phyloP scores from a whole-genome alignment of 116 monocot genomes.

The Iris pallida region DNA sequence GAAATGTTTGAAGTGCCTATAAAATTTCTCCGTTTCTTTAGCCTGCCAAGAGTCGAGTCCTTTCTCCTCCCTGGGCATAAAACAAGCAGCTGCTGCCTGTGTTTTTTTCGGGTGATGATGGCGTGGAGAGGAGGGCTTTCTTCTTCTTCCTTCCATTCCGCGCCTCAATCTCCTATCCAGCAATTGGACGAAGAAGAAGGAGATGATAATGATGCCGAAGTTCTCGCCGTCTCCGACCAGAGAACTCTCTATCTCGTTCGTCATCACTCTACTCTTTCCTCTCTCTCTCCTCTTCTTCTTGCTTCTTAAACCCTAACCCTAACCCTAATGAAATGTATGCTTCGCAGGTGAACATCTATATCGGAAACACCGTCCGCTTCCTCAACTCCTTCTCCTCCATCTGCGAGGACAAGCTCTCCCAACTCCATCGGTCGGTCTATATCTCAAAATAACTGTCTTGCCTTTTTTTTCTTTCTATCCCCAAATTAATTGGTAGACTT shows the following conservation, averaged over 20 bases:
- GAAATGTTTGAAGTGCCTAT: no score
- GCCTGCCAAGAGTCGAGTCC: no score
- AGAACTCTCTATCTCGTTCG: constrained; percentile 36
- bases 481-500: no score
- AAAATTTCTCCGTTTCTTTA: no score
- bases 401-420: constrained; percentile 32
- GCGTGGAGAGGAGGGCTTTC: not conserved
- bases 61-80: no score
- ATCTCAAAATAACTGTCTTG: not conserved
- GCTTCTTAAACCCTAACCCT: not conserved
- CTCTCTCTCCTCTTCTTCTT: no score
- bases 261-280: not conserved
- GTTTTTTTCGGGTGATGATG: not conserved
- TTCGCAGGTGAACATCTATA: constrained; percentile 8
- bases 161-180: not conserved
- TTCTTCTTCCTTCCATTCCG: not conserved
- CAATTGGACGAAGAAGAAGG: not conserved
- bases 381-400: constrained; percentile 26
- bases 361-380: constrained; percentile 23
- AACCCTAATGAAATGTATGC: not conserved
- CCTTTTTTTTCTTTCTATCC: not conserved
- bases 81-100: no score
- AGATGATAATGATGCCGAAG: constrained; percentile 7
- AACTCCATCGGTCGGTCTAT: constrained; percentile 18
- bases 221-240: constrained; percentile 32